Base-by-base conservation (phyloP, 805 yeast species). In the Yarrowia osloensis region DNA sequence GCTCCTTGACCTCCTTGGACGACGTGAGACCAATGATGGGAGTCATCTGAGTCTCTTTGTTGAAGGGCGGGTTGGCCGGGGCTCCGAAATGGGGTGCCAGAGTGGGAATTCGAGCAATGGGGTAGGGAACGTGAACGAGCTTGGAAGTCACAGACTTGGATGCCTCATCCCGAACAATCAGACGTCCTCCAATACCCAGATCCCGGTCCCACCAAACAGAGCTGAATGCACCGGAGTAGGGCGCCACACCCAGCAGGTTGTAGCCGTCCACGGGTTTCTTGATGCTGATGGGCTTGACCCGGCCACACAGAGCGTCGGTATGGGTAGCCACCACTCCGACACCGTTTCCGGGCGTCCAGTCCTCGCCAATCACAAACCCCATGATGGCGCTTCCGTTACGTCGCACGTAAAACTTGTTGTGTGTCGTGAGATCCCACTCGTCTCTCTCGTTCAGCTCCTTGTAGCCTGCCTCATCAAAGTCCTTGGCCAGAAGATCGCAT, bases 61-160 rank as follows among this genome's bases (percentile, higher is more conserved):
- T 90, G 78, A 88, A 89, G 6, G 93, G 93, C 9, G 88, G 88
- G 26, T 77, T 73, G 2, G 91, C 82, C 6, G 87, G 87, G 2
- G 80, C 79, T 55, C 97, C 97, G 75, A 91, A 91, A 78, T 91
- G 97, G 3, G 93, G 93, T 6, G 97, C 97, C 74, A 91, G 81
- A 1, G 94, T 84, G 5, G 97, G 96, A 66, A 91, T 88, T 71
- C 86, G 86, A 15, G 93, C 97, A 72, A 91, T 71, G 22, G 82
- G 82, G 69, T 77, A 74, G 11, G 79, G 79, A 33, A 78, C 71
- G 21, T 75, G 74, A 21, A 80, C 80, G 17, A 80, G 75, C 72
- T 76, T 76, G 55, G 78, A 73, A 65, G 71, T 67, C 68, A 77
- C 72, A 3, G 71, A 63, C 40, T 61, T 61, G 24, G 24, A 24